A percentile compares a stretch with the other conserved stretches of the same genome.
Evolutionary conservation across 1,284 basidiomycete species (phyloP).

Genomic region (Cystobasidiaceae sp.): DNA sequence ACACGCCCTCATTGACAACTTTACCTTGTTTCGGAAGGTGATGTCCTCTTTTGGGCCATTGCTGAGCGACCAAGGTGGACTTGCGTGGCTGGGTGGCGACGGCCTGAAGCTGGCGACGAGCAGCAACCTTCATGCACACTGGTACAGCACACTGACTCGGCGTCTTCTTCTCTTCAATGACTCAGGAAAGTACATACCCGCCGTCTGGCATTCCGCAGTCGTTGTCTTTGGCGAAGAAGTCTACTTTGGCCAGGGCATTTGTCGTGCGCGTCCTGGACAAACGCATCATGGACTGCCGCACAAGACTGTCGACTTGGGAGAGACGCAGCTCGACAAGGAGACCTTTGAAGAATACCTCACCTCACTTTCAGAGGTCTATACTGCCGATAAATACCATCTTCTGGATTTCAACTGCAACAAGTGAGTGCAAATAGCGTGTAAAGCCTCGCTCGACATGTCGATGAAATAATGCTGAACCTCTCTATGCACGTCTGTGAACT

Average conservation of each 20-base stretch:
- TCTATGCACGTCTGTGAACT: neutral
- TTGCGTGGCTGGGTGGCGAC: too few species aligned
- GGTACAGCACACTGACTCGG: neutral
- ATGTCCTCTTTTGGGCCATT: too few species aligned
- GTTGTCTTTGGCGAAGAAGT: conserved; percentile 46
- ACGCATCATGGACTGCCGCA: conserved; percentile 46
- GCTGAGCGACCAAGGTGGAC: too few species aligned
- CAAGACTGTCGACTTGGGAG: conserved; percentile 43
- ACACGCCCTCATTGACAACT: too few species aligned
- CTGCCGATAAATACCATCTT: conserved; percentile 45
- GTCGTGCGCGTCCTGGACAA: conserved; percentile 8
- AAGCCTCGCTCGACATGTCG: too few species aligned
- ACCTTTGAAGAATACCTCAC: conserved; percentile 45
- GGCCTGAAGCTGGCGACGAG: too few species aligned
- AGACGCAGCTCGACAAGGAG: conserved; percentile 45
- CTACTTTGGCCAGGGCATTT: conserved; percentile 49
- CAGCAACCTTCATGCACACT: too few species aligned
- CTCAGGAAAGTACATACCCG: conserved; percentile 13
- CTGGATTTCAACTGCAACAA: conserved; percentile 46
- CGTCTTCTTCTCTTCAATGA: too few species aligned
- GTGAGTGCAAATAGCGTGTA: neutral
- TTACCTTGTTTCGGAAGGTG: too few species aligned
- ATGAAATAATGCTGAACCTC: conserved; percentile 28
- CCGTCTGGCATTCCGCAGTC: conserved; percentile 45
- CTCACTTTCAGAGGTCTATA: conserved; percentile 43